Conservation (phyloP, 345 rosid genomes). For the Excoecaria agallocha region DNA sequence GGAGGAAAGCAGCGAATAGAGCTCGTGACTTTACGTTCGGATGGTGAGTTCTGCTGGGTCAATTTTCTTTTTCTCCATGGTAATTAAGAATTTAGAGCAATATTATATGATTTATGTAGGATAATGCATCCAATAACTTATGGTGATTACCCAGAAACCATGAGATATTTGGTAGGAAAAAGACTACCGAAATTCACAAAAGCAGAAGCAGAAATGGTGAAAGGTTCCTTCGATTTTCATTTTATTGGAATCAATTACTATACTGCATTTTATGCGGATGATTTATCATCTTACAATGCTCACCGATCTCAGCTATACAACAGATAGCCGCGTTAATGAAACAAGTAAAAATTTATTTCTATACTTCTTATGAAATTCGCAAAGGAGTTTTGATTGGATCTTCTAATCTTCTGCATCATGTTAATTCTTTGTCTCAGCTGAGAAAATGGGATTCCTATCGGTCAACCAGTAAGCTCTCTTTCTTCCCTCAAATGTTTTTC, state of each 20-base stretch:
- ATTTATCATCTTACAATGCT: background rate
- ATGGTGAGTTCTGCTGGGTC: conserved; percentile 22
- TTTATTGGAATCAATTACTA: conserved; percentile 21
- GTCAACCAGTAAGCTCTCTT: background rate
- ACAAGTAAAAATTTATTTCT: background rate
- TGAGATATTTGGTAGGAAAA: conserved; percentile 18
- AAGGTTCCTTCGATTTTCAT: conserved; percentile 17
- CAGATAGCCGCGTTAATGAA: conserved; percentile 6
- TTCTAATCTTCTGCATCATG: background rate
- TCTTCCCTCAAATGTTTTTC: background rate
- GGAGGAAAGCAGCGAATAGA: conserved; percentile 27
- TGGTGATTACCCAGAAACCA: conserved; percentile 22
- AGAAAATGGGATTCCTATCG: conserved; percentile 24
- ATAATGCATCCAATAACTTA: conserved; percentile 16
- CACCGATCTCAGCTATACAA: conserved; percentile 13
- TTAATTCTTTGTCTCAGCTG: conserved; percentile 6
- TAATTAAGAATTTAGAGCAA: background rate
- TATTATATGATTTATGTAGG: conserved; percentile 5
- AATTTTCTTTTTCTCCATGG: background rate
- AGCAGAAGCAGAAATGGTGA: conserved; percentile 11
- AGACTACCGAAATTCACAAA: conserved; percentile 20
- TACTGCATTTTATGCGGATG: conserved; percentile 18
- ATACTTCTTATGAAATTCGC: background rate
- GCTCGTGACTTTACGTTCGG: conserved; percentile 49
- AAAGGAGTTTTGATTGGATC: background rate